A percentile compares a stretch with the other conserved stretches of the same genome.
These are phyloP conservation scores for Sphaerulina populicola DNA, from an alignment of 2,329 filamentous ascomycete species.

Conservation along the genomic window DNA sequence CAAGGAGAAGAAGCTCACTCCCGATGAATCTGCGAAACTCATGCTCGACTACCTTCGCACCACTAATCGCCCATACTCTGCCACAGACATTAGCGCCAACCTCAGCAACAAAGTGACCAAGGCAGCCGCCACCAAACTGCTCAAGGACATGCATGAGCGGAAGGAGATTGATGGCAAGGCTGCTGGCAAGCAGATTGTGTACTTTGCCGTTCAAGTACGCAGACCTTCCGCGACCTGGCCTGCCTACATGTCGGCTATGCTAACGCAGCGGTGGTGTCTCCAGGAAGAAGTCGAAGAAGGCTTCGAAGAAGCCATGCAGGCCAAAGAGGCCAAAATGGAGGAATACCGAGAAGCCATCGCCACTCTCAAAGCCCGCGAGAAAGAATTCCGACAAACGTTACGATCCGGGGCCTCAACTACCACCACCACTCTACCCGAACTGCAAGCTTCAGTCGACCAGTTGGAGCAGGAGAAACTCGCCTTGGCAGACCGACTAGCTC, in stretches of 20 bases:
- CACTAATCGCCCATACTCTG: slow-evolving; percentile 31
- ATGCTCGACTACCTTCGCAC: slow-evolving; percentile 30
- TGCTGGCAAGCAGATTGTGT: slow-evolving; percentile 55
- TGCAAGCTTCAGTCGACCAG: slow-evolving; percentile 38
- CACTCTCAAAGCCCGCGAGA: slow-evolving; percentile 41
- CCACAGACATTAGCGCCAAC: slow-evolving; percentile 32
- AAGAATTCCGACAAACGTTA: slow-evolving; percentile 43
- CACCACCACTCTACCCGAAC: slow-evolving; percentile 45
- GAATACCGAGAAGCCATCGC: slow-evolving; percentile 41
- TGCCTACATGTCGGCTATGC: not conserved
- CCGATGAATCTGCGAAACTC: slow-evolving; percentile 26
- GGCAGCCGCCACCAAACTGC: slow-evolving; percentile 50
- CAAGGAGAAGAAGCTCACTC: slow-evolving; percentile 25
- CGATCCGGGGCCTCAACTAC: slow-evolving; percentile 36
- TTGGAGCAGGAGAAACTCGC: slow-evolving; percentile 41
- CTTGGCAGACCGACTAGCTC: slow-evolving; percentile 37
- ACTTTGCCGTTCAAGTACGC: slow-evolving; percentile 46
- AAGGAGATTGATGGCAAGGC: slow-evolving; percentile 51
- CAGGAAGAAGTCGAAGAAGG: slow-evolving; percentile 45
- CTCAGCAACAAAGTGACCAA: slow-evolving; percentile 32
- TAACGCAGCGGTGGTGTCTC: not conserved
- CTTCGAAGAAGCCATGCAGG: slow-evolving; percentile 43
- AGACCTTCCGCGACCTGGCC: not conserved
- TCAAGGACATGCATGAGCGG: slow-evolving; percentile 56
- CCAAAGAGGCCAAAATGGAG: slow-evolving; percentile 44